Percentiles rank a stretch among this genome's conserved stretches.
Conservation (phyloP, 257 asterid species). For the Orobanche coerulescens region DNA sequence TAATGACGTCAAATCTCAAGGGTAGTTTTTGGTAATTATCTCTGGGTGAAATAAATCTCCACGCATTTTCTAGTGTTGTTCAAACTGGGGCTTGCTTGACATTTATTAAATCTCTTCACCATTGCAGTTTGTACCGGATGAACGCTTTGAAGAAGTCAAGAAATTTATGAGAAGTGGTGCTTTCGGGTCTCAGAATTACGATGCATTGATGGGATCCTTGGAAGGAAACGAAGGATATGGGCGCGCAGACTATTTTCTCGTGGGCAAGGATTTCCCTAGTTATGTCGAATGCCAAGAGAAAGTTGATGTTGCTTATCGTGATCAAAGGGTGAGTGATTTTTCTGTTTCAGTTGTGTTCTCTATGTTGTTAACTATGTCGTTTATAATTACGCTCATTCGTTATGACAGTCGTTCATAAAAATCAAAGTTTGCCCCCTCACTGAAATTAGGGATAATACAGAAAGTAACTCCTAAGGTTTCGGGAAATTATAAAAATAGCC, state of each 20-base stretch:
- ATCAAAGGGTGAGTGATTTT: conserved; percentile 42
- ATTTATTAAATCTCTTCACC: background rate
- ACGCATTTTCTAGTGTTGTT: background rate
- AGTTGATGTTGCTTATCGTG: conserved; percentile 69
- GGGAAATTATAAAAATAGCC: background rate
- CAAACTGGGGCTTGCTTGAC: background rate
- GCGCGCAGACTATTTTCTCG: conserved; percentile 78
- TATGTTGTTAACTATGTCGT: background rate
- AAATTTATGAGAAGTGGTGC: conserved; percentile 57
- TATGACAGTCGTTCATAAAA: too few relatives aligned
- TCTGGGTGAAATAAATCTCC: too few relatives aligned
- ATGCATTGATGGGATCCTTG: conserved; percentile 58
- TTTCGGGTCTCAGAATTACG: conserved; percentile 52
- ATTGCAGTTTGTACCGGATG: conserved; percentile 67
- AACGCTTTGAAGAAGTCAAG: conserved; percentile 64
- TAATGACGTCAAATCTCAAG: too few relatives aligned
- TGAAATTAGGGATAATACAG: background rate
- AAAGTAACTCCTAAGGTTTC: background rate
- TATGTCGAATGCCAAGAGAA: conserved; percentile 83
- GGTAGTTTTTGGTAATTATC: too few relatives aligned
- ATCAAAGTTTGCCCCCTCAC: background rate
- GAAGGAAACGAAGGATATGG: conserved; percentile 90
- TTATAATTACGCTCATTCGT: background rate
- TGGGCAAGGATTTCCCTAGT: conserved; percentile 85
- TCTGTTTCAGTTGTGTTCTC: conserved; percentile 1